phyloP scores from a whole-genome alignment of 306 rosid genomes.

The Dalbergia oliveri region DNA sequence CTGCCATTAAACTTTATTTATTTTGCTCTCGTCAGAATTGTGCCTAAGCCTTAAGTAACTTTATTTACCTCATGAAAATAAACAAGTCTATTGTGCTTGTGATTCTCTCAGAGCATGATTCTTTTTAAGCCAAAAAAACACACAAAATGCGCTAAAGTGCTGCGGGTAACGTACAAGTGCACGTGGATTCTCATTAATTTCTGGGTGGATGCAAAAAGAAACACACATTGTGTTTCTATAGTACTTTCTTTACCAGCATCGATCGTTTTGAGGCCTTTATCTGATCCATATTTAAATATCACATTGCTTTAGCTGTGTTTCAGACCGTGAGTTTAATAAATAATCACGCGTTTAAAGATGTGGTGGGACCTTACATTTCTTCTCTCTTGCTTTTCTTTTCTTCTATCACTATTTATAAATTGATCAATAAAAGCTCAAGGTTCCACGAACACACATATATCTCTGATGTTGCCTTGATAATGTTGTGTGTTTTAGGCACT shows the following conservation, averaged over 20 bases:
- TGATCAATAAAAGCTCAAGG: too few species aligned
- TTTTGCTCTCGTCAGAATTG: neutral
- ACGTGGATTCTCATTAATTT: conserved; percentile 37
- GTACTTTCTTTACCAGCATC: conserved; percentile 1
- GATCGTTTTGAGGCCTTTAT: conserved; percentile 10
- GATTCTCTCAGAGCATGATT: conserved; percentile 26
- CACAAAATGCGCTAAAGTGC: neutral
- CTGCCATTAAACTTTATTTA: neutral
- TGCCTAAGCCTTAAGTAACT: neutral
- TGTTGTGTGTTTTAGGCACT: too few species aligned
- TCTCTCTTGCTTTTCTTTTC: neutral
- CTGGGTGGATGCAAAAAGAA: conserved; percentile 1
- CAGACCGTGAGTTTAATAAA: neutral
- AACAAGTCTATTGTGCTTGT: neutral
- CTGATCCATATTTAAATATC: conserved; percentile 20
- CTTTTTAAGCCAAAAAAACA: neutral
- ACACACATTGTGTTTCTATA: neutral
- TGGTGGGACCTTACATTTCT: neutral
- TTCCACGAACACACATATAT: too few species aligned
- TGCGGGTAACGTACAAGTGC: neutral
- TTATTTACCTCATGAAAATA: neutral
- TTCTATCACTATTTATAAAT: neutral
- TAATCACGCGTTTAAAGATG: conserved; percentile 46
- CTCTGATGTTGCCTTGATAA: too few species aligned
- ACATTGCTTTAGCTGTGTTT: conserved; percentile 23